Percentiles rank a stretch among this genome's conserved stretches.
phyloP scores from a whole-genome alignment of 148 eudicot species.

The Fagopyrum homotropicum region DNA sequence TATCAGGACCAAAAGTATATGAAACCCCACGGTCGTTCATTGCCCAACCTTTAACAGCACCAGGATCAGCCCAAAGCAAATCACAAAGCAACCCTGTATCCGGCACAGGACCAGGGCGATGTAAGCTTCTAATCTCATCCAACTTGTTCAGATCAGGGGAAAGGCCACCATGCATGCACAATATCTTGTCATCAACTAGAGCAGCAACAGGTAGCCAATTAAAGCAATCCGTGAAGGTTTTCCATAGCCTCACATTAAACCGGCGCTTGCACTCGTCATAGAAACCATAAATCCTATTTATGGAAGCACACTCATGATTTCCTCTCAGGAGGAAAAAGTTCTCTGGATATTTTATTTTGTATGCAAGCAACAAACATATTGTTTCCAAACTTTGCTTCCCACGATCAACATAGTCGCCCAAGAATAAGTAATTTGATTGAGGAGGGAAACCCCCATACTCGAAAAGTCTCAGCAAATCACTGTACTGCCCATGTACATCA shows the following conservation, averaged over 20 bases:
- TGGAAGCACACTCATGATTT: conserved; percentile 74
- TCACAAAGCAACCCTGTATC: conserved; percentile 77
- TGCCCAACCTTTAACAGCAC: conserved; percentile 69
- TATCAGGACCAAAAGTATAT: conserved; percentile 65
- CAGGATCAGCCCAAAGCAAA: conserved; percentile 77
- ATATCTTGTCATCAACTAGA: conserved; percentile 59
- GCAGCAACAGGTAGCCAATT: conserved; percentile 80
- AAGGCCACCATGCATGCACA: conserved; percentile 86
- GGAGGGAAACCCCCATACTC: conserved; percentile 79
- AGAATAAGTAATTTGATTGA: conserved; percentile 59
- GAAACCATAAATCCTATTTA: conserved; percentile 63
- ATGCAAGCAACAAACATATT: conserved; percentile 69
- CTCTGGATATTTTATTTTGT: conserved; percentile 65
- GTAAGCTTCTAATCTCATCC: conserved; percentile 57
- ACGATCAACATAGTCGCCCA: conserved; percentile 78
- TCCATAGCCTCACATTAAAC: conserved; percentile 73
- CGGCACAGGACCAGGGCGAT: conserved; percentile 59
- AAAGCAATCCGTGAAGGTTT: conserved; percentile 70
- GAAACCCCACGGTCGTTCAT: conserved; percentile 83
- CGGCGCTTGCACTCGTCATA: conserved; percentile 74
- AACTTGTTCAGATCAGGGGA: conserved; percentile 62
- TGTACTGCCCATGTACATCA: conserved; percentile 71
- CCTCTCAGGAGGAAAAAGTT: conserved; percentile 70
- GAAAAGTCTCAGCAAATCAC: conserved; percentile 62
- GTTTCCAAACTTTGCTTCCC: conserved; percentile 75